phyloP scores from a whole-genome alignment of 2,329 filamentous ascomycete species.

The Alternaria brassicicola region DNA sequence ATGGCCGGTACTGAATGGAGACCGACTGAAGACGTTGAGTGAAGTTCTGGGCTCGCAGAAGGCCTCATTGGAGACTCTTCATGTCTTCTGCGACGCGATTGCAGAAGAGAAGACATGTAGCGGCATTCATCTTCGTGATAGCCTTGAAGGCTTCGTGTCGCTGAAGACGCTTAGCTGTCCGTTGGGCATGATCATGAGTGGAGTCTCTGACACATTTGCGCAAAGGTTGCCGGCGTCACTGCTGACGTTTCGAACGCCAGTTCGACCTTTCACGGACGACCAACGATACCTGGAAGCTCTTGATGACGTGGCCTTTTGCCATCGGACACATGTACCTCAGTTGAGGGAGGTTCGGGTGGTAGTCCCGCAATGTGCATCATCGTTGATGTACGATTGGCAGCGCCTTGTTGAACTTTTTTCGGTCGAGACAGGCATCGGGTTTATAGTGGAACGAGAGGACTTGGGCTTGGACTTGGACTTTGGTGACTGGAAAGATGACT shows the following conservation, averaged over 20 bases:
- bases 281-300: slow-evolving; percentile 16
- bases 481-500: slow-evolving; percentile 6
- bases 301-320: slow-evolving; percentile 18
- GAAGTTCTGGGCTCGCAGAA: slow-evolving; percentile 19
- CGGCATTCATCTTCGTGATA: slow-evolving; percentile 5
- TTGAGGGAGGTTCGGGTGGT: slow-evolving; percentile 17
- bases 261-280: slow-evolving; percentile 12
- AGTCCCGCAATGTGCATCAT: neutral
- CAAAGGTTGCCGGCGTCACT: slow-evolving; percentile 23
- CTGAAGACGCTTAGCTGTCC: slow-evolving; percentile 22
- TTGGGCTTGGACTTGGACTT: slow-evolving; percentile 2
- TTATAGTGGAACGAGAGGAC: slow-evolving; percentile 10
- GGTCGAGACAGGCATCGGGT: slow-evolving; percentile 4
- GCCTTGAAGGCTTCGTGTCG: slow-evolving; percentile 15
- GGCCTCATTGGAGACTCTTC: slow-evolving; percentile 17
- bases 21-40: slow-evolving; percentile 1
- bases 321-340: slow-evolving; percentile 6
- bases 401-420: slow-evolving; percentile 13
- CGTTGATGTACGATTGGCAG: slow-evolving; percentile 19
- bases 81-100: slow-evolving; percentile 7
- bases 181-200: slow-evolving; percentile 11
- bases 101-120: slow-evolving; percentile 1
- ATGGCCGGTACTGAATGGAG: slow-evolving; percentile 1
- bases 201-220: slow-evolving; percentile 9
- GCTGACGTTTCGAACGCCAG: slow-evolving; percentile 7